Evolutionary conservation across 805 yeast species (phyloP).

Genomic region (Pichia kluyveri): DNA sequence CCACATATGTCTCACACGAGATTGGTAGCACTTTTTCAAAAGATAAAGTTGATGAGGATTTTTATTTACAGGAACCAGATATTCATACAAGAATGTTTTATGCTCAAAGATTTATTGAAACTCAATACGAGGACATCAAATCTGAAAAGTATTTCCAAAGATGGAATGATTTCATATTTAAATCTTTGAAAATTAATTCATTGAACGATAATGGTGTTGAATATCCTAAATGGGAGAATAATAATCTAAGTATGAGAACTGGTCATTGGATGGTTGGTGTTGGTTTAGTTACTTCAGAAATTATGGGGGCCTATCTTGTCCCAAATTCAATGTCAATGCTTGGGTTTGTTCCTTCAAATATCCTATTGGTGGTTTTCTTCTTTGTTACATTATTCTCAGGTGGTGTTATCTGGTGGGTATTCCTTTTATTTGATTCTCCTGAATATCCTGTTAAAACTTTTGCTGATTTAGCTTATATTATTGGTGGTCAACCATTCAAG

Average conservation of each 20-base stretch:
- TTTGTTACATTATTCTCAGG: slow-evolving; percentile 32
- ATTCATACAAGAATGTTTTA: slow-evolving; percentile 14
- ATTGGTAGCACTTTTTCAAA: no score
- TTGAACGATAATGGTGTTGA: slow-evolving; percentile 3
- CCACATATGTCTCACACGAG: no score
- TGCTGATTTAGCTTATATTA: slow-evolving; percentile 32
- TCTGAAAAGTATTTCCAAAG: slow-evolving; percentile 1
- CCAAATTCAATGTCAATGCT: slow-evolving; percentile 8
- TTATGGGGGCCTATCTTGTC: slow-evolving; percentile 15
- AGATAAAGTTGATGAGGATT: neutral
- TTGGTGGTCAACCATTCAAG: slow-evolving; percentile 26
- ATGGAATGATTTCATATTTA: slow-evolving; percentile 8
- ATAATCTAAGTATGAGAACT: slow-evolving; percentile 12
- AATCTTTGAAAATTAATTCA: slow-evolving; percentile 4
- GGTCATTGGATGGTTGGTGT: slow-evolving; percentile 15
- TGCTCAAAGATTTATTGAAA: slow-evolving; percentile 16
- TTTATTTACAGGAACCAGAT: slow-evolving; percentile 3
- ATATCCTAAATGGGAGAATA: slow-evolving; percentile 14
- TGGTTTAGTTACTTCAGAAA: slow-evolving; percentile 16
- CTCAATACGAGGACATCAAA: slow-evolving; percentile 10
- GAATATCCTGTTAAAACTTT: slow-evolving; percentile 34
- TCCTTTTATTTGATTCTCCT: slow-evolving; percentile 29
- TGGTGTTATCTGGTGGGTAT: slow-evolving; percentile 27
- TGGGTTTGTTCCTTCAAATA: slow-evolving; percentile 9
- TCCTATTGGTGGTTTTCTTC: slow-evolving; percentile 5